Evolutionary conservation across 441 rosid genomes (phyloP), one percentile per base, ranked within the genome.

Genomic region (Brassica balearica): DNA sequence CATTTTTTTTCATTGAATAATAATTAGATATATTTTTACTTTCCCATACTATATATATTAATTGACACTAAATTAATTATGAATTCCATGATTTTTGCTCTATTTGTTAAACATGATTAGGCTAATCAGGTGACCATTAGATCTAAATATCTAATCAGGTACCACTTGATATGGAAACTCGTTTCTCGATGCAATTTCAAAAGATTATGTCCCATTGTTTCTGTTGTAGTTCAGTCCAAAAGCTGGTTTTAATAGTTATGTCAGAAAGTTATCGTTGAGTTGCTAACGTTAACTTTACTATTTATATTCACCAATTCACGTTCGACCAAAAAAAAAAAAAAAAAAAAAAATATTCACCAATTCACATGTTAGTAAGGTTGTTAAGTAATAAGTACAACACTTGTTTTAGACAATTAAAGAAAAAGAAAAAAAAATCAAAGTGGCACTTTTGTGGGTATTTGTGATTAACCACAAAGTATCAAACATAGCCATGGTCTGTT

Each of bases 401-500:
- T 29, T 62, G 10, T 29, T 62, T 61, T 25, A 34, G 11, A 36
- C 43, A 36, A 2, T 36, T 36, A 36, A 36, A 23, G 27, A 23
- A 23, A 32, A 32, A 32, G 34, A 32, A 1, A 32, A 32, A 6
- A 1, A 32, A 32, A 56, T 36, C 43, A 75, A 27, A 75, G 68
- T 29, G 46, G 29, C 15, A 3, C 68, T 3, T 41, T 27, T 6
- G 14, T 14, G 27, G 14, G 2, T 12, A 56, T 58, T 58, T 22
- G 75, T 38, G 36, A 7, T 36, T 19, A 71, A 46, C 22, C 1
- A 55, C 46, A 55, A 17, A 63, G 80, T 51, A 63, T 4, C 65
- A 64, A 71, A 65, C 80, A 71, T 8, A 58, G 12, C 38, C 23
- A 65, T 27, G 76, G 19, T 41, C 72, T 71, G 68, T 66, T 65